Base-by-base conservation (phyloP, 176 grass and related monocot species). In the Aegilops sharonensis region DNA sequence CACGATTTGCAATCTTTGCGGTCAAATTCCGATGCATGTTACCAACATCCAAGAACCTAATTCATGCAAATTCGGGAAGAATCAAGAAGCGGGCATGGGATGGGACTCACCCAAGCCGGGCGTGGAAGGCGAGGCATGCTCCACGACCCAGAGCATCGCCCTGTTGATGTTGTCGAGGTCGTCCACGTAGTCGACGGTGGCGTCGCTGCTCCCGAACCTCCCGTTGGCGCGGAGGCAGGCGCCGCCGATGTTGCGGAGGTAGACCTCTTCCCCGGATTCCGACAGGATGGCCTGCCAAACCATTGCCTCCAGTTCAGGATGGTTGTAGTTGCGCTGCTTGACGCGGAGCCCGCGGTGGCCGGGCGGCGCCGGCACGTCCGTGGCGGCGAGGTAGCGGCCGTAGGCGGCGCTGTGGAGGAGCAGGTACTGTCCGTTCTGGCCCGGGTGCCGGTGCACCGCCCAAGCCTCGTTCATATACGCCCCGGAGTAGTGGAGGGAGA, bases 351-450 rank as follows among this genome's bases (percentile, higher is more conserved):
- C 69, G 23, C 0, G 2, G 40, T 11, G 52, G 52, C 2, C 52
- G 17, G 0, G 17, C 17, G 17, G 52, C 6, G 52, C 52, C 52
- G 52, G 52, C 3, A 5, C 0, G 20, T 63, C 52, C 52, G 52
- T 20, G 17, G 52, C 52, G 17, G 52, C 73, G 43, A 86, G 84
- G 84, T 85, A 85, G 36, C 25, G 47, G 5, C 84, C 84, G 63
- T 85, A 85, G 72, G 60, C 21, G 57, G 57, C 84, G 47, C 47
- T 14, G 14, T 31, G 84, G 64, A 86, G 75, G 34, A 78, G 84
- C 9, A 86, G 5, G 39, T 2, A 29, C 15, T 11, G 52, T 4
- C 5, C 17, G 52, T 56, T 8, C 17, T 56, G 1, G 52, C 52
- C 17, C 52, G 24, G 0, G 80, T 61, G 0, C 14, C n/a, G 5